Percentiles rank a stretch among this genome's conserved stretches.
phyloP scores from a whole-genome alignment of 768 basidiomycete genomes.

The Calocybe gangraenosa region DNA sequence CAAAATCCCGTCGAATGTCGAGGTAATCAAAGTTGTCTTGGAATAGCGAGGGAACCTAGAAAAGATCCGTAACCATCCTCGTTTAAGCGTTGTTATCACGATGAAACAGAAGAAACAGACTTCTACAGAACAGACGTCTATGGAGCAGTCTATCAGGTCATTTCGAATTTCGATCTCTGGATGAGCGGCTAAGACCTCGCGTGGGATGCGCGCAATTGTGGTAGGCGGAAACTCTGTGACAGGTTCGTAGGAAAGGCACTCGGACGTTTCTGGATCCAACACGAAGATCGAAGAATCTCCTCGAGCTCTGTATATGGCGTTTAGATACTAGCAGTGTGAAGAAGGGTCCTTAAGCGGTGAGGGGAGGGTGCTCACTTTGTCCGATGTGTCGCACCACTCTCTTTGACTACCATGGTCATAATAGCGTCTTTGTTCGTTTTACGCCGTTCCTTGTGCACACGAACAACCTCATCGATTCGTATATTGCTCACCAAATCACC shows the following conservation, averaged over 20 bases:
- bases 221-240: constrained; percentile 67
- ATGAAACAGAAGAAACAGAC: constrained; percentile 34
- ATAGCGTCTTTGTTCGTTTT: constrained; percentile 89
- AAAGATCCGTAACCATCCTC: too few relatives aligned
- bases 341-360: background rate
- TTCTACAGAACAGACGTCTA: constrained; percentile 93
- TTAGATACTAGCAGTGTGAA: constrained; percentile 7
- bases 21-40: constrained; percentile 99
- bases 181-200: constrained; percentile 67
- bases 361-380: constrained; percentile 53
- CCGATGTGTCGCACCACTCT: constrained; percentile 65
- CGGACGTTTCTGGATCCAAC: constrained; percentile 67
- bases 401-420: constrained; percentile 94
- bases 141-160: constrained; percentile 84
- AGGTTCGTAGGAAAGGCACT: constrained; percentile 85
- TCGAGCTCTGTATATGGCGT: constrained; percentile 42
- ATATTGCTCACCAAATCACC: constrained; percentile 94
- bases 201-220: constrained; percentile 61
- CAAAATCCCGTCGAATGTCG: constrained; percentile 88
- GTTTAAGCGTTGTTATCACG: background rate
- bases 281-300: constrained; percentile 79
- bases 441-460: constrained; percentile 82
- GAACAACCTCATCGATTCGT: constrained; percentile 84
- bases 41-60: constrained; percentile 89
- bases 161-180: constrained; percentile 83